A percentile compares a stretch with the other conserved stretches of the same genome.
Conservation (phyloP, 2,329 filamentous ascomycete species). For the Penicillium carneum region DNA sequence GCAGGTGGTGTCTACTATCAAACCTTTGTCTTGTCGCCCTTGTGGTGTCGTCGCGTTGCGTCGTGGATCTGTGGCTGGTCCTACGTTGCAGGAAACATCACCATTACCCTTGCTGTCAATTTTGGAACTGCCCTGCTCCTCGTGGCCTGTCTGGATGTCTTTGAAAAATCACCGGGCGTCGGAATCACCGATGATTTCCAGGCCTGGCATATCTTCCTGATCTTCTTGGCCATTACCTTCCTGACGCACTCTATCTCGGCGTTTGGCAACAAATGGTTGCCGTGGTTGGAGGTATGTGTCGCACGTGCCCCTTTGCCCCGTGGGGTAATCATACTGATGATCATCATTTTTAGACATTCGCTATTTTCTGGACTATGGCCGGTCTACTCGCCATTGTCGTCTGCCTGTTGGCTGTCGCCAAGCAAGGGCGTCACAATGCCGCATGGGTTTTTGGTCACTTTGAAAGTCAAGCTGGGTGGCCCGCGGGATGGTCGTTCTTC, state of each 20-base stretch:
- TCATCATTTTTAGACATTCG: constrained; percentile 72
- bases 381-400: constrained; percentile 69
- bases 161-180: constrained; percentile 56
- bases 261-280: constrained; percentile 62
- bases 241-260: constrained; percentile 61
- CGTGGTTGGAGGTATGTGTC: constrained; percentile 69
- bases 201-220: constrained; percentile 71
- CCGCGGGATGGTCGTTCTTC: constrained; percentile 73
- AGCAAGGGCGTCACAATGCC: constrained; percentile 69
- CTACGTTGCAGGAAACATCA: constrained; percentile 80
- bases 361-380: constrained; percentile 72
- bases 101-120: constrained; percentile 75
- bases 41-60: constrained; percentile 68
- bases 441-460: constrained; percentile 63
- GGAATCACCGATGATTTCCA: constrained; percentile 62
- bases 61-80: constrained; percentile 75
- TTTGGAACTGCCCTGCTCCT: constrained; percentile 70
- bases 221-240: constrained; percentile 73
- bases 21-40: constrained; percentile 70
- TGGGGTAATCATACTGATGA: not conserved
- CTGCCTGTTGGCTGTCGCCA: constrained; percentile 73
- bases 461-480: constrained; percentile 73
- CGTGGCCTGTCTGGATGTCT: constrained; percentile 64
- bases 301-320: constrained; percentile 56
- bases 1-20: constrained; percentile 74